Base-by-base conservation (phyloP, 257 asterid species). In the Solanum chiquidenum region DNA sequence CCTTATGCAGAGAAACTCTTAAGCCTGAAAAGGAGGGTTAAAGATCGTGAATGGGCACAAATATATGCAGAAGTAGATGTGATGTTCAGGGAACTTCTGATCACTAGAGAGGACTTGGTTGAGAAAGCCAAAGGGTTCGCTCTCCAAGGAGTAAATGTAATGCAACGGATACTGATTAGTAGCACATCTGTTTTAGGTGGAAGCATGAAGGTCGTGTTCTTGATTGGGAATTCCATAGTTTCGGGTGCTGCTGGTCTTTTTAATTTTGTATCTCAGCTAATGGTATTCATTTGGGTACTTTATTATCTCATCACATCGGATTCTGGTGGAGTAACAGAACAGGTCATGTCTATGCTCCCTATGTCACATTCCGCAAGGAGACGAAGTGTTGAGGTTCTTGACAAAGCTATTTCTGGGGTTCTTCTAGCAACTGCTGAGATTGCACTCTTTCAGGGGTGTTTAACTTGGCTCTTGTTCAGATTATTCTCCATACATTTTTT, bases 271-370 rank as follows among this genome's bases (percentile, higher is more conserved):
- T 97, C 99, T 0, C 99, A 97, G 42, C 88, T 91, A 2, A 94
- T 97, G 98, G 95, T 97, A 72, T 97, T 97, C 93, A 91, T 96
- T 72, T 97, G 98, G 98, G 98, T 96, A 66, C 89, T 97, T 89
- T 96, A 94, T 74, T 97, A 91, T 86, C 92, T 97, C n/a, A 95
- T 97, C 86, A 97, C 99, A 29, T 93, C 99, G 1, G 99, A 95
- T 71, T 95, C 99, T 0, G 99, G 99, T 76, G 99, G 98, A 4
- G 99, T 94, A n/a, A 96, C 99, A 2, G 99, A 97, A 66, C 99
- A 97, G 71, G 98, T 91, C 0, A 97, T 97, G 93, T 84, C 72
- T 20, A 93, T 97, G 99, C 92, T 97, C 77, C 99, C 99, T 35
- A 93, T 97, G 46, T 92, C 99, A 6, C 88, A 90, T 14, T 92